These are phyloP conservation scores for Dactylellina sp. DNA, from an alignment of 2,329 filamentous ascomycete species.

Conservation along the genomic window DNA sequence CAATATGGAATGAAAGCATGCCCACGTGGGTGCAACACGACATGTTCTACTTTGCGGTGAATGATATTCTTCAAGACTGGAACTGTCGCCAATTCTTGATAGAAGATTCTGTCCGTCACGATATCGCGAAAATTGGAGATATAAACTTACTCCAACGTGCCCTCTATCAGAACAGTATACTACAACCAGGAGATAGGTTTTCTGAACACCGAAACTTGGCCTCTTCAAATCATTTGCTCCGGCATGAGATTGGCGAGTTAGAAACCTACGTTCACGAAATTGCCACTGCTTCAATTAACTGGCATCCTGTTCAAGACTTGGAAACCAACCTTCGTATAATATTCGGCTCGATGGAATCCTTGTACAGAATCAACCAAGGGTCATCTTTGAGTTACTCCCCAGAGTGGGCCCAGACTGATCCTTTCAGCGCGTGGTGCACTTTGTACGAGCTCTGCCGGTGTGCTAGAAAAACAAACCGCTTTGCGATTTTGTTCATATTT, in stretches of 20 bases:
- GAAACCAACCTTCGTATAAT: background rate
- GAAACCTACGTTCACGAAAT: slow-evolving; percentile 27
- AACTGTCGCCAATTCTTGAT: slow-evolving; percentile 21
- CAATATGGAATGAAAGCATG: slow-evolving; percentile 64
- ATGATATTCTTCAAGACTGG: slow-evolving; percentile 63
- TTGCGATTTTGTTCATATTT: slow-evolving; percentile 23
- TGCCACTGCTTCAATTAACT: slow-evolving; percentile 2
- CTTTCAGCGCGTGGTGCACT: slow-evolving; percentile 4
- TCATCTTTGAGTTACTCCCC: slow-evolving; percentile 7
- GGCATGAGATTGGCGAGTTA: background rate
- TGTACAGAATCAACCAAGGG: background rate
- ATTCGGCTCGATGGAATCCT: background rate
- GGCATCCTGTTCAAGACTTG: slow-evolving; percentile 2
- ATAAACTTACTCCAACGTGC: slow-evolving; percentile 20
- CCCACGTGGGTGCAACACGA: slow-evolving; percentile 65
- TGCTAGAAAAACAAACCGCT: slow-evolving; percentile 1
- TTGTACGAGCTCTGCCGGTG: slow-evolving; percentile 26
- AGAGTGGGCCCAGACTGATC: background rate
- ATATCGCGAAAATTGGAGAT: background rate
- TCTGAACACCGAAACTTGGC: background rate
- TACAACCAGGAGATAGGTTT: slow-evolving; percentile 9
- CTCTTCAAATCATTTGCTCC: background rate
- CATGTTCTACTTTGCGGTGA: slow-evolving; percentile 63
- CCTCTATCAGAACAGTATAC: slow-evolving; percentile 27
- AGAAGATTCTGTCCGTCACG: background rate